Evolutionary conservation across 805 yeast species (phyloP).

Genomic region (Schwanniomyces pseudopolymorphus): DNA sequence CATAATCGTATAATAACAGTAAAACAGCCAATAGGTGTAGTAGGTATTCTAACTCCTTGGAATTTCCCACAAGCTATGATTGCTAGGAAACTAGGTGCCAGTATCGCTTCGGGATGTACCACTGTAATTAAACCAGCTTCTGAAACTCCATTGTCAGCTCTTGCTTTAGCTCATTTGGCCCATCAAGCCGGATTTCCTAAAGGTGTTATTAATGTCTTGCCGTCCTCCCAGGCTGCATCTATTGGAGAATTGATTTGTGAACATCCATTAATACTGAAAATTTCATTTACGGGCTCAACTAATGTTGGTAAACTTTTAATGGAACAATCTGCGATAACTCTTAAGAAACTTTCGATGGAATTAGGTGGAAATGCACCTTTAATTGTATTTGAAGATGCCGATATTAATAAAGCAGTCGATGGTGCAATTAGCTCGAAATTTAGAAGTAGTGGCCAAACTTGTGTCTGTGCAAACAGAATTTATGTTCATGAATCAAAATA

Average conservation of each 20-base stretch:
- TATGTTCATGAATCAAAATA: slow-evolving; percentile 54
- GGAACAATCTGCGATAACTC: slow-evolving; percentile 55
- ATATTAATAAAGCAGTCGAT: slow-evolving; percentile 54
- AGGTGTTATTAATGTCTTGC: slow-evolving; percentile 66
- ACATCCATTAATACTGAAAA: slow-evolving; percentile 47
- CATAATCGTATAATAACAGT: slow-evolving; percentile 53
- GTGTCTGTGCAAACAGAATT: slow-evolving; percentile 62
- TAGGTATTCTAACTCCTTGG: slow-evolving; percentile 82
- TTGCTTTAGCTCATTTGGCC: slow-evolving; percentile 62
- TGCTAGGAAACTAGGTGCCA: slow-evolving; percentile 72
- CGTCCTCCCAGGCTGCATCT: slow-evolving; percentile 44
- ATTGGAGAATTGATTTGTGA: slow-evolving; percentile 56
- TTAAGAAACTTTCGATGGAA: slow-evolving; percentile 62
- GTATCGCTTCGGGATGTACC: slow-evolving; percentile 78
- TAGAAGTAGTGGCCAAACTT: slow-evolving; percentile 64
- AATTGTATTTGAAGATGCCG: slow-evolving; percentile 60
- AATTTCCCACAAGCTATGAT: slow-evolving; percentile 83
- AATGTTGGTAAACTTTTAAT: slow-evolving; percentile 59
- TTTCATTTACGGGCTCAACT: slow-evolving; percentile 67
- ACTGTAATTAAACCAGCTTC: slow-evolving; percentile 74
- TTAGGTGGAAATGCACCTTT: slow-evolving; percentile 70
- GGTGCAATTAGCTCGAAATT: slow-evolving; percentile 55
- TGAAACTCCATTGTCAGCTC: slow-evolving; percentile 72
- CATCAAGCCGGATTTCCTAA: slow-evolving; percentile 69
- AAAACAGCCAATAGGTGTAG: slow-evolving; percentile 79